phyloP scores from a whole-genome alignment of 2,329 filamentous ascomycete species.

The Neobulgaria alba region DNA sequence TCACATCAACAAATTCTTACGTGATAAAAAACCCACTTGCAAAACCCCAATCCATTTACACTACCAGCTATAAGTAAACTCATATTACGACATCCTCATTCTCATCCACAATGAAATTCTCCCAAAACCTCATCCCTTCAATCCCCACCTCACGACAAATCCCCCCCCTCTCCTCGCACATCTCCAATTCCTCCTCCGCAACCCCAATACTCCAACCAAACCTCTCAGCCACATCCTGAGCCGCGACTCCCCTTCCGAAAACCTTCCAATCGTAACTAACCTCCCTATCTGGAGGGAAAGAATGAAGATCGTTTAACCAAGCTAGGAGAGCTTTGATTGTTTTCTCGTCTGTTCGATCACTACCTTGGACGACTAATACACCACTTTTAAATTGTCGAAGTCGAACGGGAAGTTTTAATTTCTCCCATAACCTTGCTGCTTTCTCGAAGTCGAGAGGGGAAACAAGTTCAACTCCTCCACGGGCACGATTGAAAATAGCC shows the following conservation, averaged over 20 bases:
- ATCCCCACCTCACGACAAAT: slow-evolving; percentile 87
- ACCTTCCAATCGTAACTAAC: slow-evolving; percentile 65
- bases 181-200: slow-evolving; percentile 88
- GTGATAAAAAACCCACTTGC: background rate
- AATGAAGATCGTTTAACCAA: slow-evolving; percentile 71
- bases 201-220: slow-evolving; percentile 98
- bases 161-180: slow-evolving; percentile 86
- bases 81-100: too few species aligned
- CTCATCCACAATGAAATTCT: slow-evolving; percentile 45
- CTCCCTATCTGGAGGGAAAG: slow-evolving; percentile 46
- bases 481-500: slow-evolving; percentile 88
- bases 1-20: too few species aligned
- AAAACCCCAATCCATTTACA: slow-evolving; percentile 2
- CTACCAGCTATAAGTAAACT: slow-evolving; percentile 6
- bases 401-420: slow-evolving; percentile 75
- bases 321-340: slow-evolving; percentile 67
- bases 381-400: slow-evolving; percentile 86
- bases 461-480: slow-evolving; percentile 89
- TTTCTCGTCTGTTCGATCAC: slow-evolving; percentile 82
- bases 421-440: slow-evolving; percentile 81
- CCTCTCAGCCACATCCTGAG: slow-evolving; percentile 76
- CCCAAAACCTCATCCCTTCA: slow-evolving; percentile 89
- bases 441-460: slow-evolving; percentile 88
- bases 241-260: slow-evolving; percentile 81
- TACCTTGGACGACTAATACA: slow-evolving; percentile 84